Base-by-base conservation (phyloP, 768 basidiomycete genomes). In the Cytidiella melzeri region DNA sequence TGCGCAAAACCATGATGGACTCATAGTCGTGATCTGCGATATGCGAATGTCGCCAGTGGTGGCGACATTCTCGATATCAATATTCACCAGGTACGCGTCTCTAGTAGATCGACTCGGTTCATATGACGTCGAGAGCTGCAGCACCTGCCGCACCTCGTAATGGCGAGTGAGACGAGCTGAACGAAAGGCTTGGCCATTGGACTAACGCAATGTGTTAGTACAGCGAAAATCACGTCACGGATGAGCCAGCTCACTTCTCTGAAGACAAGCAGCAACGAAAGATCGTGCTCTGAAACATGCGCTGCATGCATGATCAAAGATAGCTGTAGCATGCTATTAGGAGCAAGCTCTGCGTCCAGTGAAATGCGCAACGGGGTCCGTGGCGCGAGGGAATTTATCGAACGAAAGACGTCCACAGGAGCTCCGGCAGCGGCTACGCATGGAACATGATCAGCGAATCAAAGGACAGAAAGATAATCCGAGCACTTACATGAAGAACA, bases 221-320 rank as follows among this genome's bases (percentile, higher is more conserved):
- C n/a, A n/a, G n/a, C n/a, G n/a, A n/a, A n/a, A n/a, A n/a, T n/a
- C n/a, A n/a, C n/a, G n/a, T n/a, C n/a, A n/a, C n/a, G n/a, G n/a
- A n/a, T n/a, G n/a, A n/a, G n/a, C n/a, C n/a, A n/a, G 57, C 64
- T 54, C 58, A 81, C 83, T 67, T 82, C 76, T 56, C 84, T 76
- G 67, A 80, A 89, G 0, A 81, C 73, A 61, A 92, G 77, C 12
- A 92, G 64, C 6, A 88, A 56, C 46, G 69, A 72, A 10, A 92
- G 67, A 41, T 80, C 75, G 30, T 74, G 72, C 36, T 68, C 67
- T 21, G 77, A 80, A 5, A 66, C 48, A 0, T 61, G 57, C 43
- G 75, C 70, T 3, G 79, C 79, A 54, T 84, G 80, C 43, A 84
- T 57, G 3, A 74, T 62, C 20, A 90, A 43, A 4, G 75, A 68